Evolutionary conservation across 2,329 filamentous ascomycete species (phyloP).

Genomic region (Phymatotrichopsis omnivora): DNA sequence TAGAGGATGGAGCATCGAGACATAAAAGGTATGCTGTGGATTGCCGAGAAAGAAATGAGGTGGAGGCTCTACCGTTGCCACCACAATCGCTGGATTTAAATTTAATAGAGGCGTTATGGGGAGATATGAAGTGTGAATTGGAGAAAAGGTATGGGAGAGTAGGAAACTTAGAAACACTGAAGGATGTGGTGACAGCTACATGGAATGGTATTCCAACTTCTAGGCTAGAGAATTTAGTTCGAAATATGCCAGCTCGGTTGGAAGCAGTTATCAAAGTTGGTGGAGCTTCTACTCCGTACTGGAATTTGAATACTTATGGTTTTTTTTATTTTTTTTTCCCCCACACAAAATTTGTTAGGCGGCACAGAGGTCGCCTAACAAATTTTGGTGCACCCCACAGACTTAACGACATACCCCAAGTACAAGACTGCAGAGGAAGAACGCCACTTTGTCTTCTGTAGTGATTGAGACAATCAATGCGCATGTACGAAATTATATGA

Average conservation of each 20-base stretch:
- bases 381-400: too few species aligned
- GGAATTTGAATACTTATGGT: too few species aligned
- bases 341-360: too few species aligned
- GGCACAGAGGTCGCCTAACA: too few species aligned
- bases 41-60: conserved; percentile 5
- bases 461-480: too few species aligned
- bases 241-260: not conserved
- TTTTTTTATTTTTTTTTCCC: too few species aligned
- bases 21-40: conserved; percentile 8
- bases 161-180: not conserved
- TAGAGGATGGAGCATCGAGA: conserved; percentile 6
- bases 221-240: not conserved
- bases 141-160: conserved; percentile 9
- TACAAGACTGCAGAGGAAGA: too few species aligned
- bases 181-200: not conserved
- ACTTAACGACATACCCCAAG: too few species aligned
- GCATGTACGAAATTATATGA: too few species aligned
- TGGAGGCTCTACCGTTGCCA: not conserved
- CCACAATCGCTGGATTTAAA: conserved; percentile 18
- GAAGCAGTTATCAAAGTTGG: not conserved
- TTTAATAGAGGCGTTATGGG: conserved; percentile 10
- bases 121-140: conserved; percentile 4
- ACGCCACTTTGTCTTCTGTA: too few species aligned
- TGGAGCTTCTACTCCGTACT: not conserved
- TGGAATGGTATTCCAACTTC: not conserved